Evolutionary conservation across 2,329 filamentous ascomycete species (phyloP).

Genomic region (Penicillium hordei): DNA sequence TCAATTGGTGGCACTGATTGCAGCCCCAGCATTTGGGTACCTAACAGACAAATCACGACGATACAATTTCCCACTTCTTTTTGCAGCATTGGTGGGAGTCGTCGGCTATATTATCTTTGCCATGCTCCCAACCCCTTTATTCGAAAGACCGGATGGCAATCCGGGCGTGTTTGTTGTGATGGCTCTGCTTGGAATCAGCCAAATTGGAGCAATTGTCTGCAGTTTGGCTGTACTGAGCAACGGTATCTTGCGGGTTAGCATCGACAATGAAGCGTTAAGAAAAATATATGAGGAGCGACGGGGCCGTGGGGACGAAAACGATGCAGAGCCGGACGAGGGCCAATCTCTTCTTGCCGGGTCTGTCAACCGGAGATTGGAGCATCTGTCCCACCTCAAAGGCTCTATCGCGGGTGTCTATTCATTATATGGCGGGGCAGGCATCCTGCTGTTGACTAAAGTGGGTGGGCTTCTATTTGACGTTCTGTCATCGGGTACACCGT

Average conservation of each 20-base stretch:
- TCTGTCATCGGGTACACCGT: slow-evolving; percentile 72
- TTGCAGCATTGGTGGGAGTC: slow-evolving; percentile 71
- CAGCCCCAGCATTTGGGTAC: slow-evolving; percentile 84
- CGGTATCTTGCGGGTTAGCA: slow-evolving; percentile 62
- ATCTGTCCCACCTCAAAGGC: slow-evolving; percentile 71
- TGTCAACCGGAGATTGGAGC: slow-evolving; percentile 27
- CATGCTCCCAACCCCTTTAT: slow-evolving; percentile 73
- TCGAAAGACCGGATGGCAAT: slow-evolving; percentile 66
- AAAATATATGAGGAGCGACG: slow-evolving; percentile 18
- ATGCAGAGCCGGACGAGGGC: slow-evolving; percentile 26
- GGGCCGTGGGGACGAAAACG: slow-evolving; percentile 6
- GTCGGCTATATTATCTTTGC: slow-evolving; percentile 77
- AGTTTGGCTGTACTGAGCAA: slow-evolving; percentile 84
- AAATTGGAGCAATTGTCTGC: slow-evolving; percentile 95
- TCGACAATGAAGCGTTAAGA: slow-evolving; percentile 15
- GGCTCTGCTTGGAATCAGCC: slow-evolving; percentile 80
- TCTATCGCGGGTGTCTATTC: slow-evolving; percentile 95
- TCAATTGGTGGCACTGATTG: slow-evolving; percentile 80
- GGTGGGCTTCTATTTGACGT: slow-evolving; percentile 84
- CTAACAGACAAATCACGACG: slow-evolving; percentile 67
- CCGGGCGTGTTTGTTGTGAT: slow-evolving; percentile 73
- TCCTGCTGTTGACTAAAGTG: slow-evolving; percentile 85
- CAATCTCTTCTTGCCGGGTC: slow-evolving; percentile 32
- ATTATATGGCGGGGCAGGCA: slow-evolving; percentile 83
- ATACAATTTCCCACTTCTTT: slow-evolving; percentile 71